phyloP scores from a whole-genome alignment of 2,329 filamentous ascomycete genomes.

The Penicillium glabrum region DNA sequence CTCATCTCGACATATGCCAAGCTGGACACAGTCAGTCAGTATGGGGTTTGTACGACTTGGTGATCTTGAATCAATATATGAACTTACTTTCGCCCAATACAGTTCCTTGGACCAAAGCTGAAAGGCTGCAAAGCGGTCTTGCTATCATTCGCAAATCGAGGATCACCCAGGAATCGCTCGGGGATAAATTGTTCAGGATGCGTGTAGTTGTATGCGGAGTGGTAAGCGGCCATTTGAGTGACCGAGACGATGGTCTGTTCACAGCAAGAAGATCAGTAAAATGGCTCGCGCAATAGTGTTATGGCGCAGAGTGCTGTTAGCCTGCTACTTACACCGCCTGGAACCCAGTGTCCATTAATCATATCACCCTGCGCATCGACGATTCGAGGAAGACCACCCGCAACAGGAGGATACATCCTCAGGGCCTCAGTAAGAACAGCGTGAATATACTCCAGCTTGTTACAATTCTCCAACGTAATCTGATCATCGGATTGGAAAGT shows the following conservation, averaged over 20 bases:
- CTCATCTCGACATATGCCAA: conserved; percentile 54
- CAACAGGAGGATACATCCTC: not conserved
- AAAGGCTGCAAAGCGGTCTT: conserved; percentile 51
- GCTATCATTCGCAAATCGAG: conserved; percentile 44
- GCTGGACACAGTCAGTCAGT: conserved; percentile 23
- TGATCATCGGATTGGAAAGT: not conserved
- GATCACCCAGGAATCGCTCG: conserved; percentile 17
- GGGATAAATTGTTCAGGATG: conserved; percentile 1
- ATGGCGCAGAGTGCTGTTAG: not conserved
- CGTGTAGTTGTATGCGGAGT: not conserved
- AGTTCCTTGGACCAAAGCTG: conserved; percentile 37
- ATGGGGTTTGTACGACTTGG: conserved; percentile 49
- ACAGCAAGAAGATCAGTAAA: not conserved
- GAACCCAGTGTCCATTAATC: not conserved
- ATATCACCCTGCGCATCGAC: not conserved
- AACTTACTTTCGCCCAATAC: not conserved
- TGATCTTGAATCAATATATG: conserved; percentile 19
- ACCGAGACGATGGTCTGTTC: not conserved
- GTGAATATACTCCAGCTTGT: not conserved
- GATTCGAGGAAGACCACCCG: not conserved
- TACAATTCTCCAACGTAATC: not conserved
- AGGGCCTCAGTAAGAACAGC: not conserved
- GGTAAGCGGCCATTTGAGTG: not conserved
- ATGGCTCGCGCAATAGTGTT: not conserved
- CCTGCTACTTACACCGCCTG: not conserved